Base-by-base conservation (phyloP, 139 green algal genomes). In the Coccomyxa sp. region DNA sequence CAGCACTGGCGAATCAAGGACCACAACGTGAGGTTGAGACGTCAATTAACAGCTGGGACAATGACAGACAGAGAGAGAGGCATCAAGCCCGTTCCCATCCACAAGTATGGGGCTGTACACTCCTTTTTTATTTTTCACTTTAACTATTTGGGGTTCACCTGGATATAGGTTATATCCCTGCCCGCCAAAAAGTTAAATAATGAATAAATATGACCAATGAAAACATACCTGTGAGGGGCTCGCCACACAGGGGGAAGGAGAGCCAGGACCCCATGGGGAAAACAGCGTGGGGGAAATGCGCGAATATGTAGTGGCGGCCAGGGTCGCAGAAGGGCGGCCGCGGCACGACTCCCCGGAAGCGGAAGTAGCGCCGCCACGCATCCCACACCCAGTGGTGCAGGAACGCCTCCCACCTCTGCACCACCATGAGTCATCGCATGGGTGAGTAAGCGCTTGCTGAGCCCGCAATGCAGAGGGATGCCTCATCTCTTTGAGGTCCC, bases 201-300 rank as follows among this genome's bases (percentile, higher is more conserved):
- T n/a, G n/a, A n/a, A n/a, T n/a, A n/a, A n/a, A n/a, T n/a, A n/a
- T n/a, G n/a, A 51, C 38, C 3, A 3, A 51, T 51, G 38, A 7
- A 11, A 7, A 7, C 3, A 81, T 38, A 60, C 31, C 30, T 13
- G 78, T 82, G 17, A 25, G 21, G 18, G 78, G 78, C 3, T 75
- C 51, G 17, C 78, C 78, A 13, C 78, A 82, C 0, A 82, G 78
- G 16, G 78, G 78, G 11, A 82, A 82, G 0, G 78, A 82, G 51
- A 82, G 57, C 51, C 58, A 82, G 18, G 25, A 58, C 25, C 51
- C 78, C 78, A 82, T 82, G 51, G 51, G 63, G 63, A 71, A 71
- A 11, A 71, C 78, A 10, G 58, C 80, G 58, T 87, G 84, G 12
- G 84, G 84, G 45, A 85, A 83, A 27, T 87, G 84, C 3, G 67